Percentiles rank a stretch among this genome's conserved stretches.
These are phyloP conservation scores for Fusarium bulbicola DNA, from an alignment of 2,329 filamentous ascomycete species.

Conservation along the genomic window DNA sequence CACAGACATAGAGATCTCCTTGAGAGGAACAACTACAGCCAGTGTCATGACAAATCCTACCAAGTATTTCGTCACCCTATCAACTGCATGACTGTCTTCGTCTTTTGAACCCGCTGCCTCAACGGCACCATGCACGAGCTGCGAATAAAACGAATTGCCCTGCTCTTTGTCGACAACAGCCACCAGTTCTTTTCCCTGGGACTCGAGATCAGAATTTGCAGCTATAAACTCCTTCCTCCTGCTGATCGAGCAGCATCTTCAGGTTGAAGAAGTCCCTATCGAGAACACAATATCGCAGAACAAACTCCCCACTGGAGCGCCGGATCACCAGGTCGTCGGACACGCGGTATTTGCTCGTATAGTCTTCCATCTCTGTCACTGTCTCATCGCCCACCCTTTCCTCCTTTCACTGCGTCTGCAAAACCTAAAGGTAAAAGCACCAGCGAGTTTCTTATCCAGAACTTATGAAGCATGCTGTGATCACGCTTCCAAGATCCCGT, in stretches of 20 bases:
- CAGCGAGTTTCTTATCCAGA: background rate
- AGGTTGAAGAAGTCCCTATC: background rate
- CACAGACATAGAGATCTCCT: background rate
- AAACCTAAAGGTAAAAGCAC: rapidly evolving
- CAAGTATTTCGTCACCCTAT: background rate
- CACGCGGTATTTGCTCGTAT: background rate
- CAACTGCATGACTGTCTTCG: background rate
- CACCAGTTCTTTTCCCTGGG: background rate
- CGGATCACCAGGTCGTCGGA: background rate
- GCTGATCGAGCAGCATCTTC: background rate
- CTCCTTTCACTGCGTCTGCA: background rate
- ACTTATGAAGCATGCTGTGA: background rate
- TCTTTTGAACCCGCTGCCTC: background rate
- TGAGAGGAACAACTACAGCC: background rate
- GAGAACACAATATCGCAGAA: background rate
- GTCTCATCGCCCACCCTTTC: background rate
- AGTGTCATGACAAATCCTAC: background rate
- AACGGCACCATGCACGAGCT: background rate
- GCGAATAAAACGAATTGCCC: background rate
- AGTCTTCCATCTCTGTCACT: background rate
- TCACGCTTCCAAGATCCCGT: background rate
- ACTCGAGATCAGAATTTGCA: background rate
- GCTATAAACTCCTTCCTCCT: background rate
- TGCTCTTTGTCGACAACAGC: background rate
- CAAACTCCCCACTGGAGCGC: background rate